Evolutionary conservation across 768 basidiomycete species (phyloP).

Genomic region (Coprinellus micaceus): DNA sequence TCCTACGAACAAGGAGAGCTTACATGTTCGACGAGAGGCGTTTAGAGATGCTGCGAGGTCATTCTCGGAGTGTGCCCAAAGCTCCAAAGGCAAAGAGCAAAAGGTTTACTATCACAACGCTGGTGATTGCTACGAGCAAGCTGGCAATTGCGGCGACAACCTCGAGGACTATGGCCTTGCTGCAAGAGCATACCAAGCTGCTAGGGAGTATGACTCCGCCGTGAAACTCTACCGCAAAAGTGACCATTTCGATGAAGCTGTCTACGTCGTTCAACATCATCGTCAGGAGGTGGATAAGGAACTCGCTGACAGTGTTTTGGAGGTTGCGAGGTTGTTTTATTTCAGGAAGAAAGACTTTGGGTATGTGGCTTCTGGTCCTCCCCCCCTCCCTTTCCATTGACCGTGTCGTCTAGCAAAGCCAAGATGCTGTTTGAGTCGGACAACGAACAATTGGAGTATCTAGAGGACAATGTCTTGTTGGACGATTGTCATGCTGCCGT

Average conservation of each 20-base stretch:
- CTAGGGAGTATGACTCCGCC: conserved; percentile 4
- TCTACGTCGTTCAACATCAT: conserved; percentile 39
- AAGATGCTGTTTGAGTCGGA: conserved; percentile 43
- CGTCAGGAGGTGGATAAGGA: conserved; percentile 24
- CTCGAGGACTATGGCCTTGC: conserved; percentile 42
- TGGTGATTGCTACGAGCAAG: conserved; percentile 43
- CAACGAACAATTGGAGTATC: conserved; percentile 54
- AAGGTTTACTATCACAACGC: conserved; percentile 8
- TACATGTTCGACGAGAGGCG: conserved; percentile 17
- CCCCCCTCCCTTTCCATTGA: not conserved
- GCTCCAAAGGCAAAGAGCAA: conserved; percentile 1
- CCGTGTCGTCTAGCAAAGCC: conserved; percentile 36
- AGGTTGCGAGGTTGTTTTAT: conserved; percentile 45
- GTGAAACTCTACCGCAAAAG: conserved; percentile 43
- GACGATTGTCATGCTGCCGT: conserved; percentile 45
- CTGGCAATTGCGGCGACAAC: conserved; percentile 40
- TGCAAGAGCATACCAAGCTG: conserved; percentile 20
- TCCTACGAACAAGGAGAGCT: conserved; percentile 18
- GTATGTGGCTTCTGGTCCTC: conserved; percentile 23
- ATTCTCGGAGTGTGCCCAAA: conserved; percentile 6
- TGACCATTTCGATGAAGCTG: conserved; percentile 51
- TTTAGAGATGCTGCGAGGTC: conserved; percentile 22
- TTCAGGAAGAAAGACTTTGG: conserved; percentile 32
- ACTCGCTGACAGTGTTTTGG: conserved; percentile 34
- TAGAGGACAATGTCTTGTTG: conserved; percentile 44